Percentiles rank a stretch among this genome's conserved stretches.
These are phyloP conservation scores for Acrasis kona DNA, from an alignment of 78 protist genomes.

Conservation along the genomic window DNA sequence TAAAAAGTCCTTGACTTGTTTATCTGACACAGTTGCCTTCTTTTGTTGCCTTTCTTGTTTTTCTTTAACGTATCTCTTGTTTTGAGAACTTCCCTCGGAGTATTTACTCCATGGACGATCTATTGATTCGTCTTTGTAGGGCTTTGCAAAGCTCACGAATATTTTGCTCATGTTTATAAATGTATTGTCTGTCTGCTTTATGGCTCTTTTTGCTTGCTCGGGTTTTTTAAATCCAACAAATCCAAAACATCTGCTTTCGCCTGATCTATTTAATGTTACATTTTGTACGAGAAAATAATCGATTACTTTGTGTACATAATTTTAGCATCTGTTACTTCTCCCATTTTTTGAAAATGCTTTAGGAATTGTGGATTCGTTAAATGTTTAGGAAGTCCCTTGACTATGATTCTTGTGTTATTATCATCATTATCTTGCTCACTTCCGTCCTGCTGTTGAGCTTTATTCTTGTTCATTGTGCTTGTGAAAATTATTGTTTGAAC, in stretches of 20 bases:
- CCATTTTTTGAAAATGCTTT: constrained; percentile 30
- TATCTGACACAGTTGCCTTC: neutral
- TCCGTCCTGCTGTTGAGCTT: no score
- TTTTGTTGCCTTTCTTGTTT: neutral
- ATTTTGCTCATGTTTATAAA: constrained; percentile 74
- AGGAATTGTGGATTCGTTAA: constrained; percentile 29
- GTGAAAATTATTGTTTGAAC: no score
- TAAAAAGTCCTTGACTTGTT: neutral
- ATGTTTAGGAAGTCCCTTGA: constrained; percentile 45
- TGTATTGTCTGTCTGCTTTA: constrained; percentile 38
- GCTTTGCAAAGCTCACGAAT: constrained; percentile 55
- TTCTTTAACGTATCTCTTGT: constrained; percentile 1
- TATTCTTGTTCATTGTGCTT: no score
- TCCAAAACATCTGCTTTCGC: constrained; percentile 75
- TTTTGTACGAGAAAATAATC: neutral
- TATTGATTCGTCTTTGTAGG: neutral
- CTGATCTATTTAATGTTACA: constrained; percentile 33
- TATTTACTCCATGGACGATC: no score
- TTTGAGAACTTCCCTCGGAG: constrained; percentile 52
- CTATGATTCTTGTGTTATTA: constrained; percentile 39
- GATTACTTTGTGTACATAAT: constrained; percentile 13
- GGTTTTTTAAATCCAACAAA: constrained; percentile 78
- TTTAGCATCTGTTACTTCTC: constrained; percentile 46
- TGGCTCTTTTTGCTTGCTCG: constrained; percentile 60
- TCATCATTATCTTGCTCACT: no score